Base-by-base conservation (phyloP, 225 moss, liverwort and hornwort species). In the Physcomitrium patens region DNA sequence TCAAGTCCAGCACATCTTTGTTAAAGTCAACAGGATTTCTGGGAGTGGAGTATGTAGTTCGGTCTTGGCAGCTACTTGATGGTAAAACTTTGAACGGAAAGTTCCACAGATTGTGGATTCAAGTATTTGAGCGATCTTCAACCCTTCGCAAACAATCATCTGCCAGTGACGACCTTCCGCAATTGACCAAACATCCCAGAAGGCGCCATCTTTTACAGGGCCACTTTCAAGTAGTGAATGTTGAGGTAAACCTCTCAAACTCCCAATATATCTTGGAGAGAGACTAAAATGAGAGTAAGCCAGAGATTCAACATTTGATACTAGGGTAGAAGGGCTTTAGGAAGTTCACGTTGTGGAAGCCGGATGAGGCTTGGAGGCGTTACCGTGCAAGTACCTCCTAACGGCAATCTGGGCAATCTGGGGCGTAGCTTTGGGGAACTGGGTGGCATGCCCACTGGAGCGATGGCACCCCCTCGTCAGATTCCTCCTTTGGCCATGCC, bases 371-470 rank as follows among this genome's bases (percentile, higher is more conserved):
- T 94, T 76, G 93, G 93, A 23, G 93, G 94, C 57, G 91, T 90
- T 27, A 91, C 91, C 77, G 88, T 92, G 73, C 89, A 89, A 83
- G 87, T 90, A 50, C 83, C 86, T 80, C 85, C 92, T 48, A 85
- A 87, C 90, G 88, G 83, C 80, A 86, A 77, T 28, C 31, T 37
- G 31, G 31, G 31, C 31, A 37, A 37, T 37, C 80, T 86, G 91
- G 78, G 91, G 86, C 81, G 85, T 78, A 83, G 80, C 67, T 83
- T 79, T 81, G 78, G 81, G 64, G 92, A 94, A 75, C 81, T 94
- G 74, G 94, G 89, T 92, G 94, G 90, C 86, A 94, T 94, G 94
- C 94, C 94, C 87, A 79, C 90, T 77, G 92, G 90, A 28, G 87
- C 92, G 70, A 94, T 92, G 92, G 94, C 94, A 70, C 94, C 94